phyloP scores from a whole-genome alignment of 331 rosid genomes.

The Quercus tomentella region DNA sequence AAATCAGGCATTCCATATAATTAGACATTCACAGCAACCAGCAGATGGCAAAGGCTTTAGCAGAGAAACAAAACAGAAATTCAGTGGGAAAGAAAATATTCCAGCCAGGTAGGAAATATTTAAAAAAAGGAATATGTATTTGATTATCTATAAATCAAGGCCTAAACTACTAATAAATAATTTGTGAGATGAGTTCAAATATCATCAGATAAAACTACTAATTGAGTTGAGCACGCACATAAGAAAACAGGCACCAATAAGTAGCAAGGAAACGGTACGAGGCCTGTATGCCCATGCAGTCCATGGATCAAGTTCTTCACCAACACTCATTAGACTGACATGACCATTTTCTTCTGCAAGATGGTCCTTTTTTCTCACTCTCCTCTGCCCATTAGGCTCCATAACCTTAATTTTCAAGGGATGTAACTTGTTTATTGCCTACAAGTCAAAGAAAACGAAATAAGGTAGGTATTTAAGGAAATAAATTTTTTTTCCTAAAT shows the following conservation, averaged over 20 bases:
- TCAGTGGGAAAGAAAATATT: background rate
- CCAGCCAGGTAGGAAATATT: background rate
- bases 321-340: conserved; percentile 20
- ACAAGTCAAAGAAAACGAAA: conserved; percentile 18
- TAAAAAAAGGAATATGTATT: background rate
- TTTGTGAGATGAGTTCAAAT: background rate
- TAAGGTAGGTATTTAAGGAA: background rate
- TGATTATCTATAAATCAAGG: background rate
- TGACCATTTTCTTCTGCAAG: conserved; percentile 35
- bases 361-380: conserved; percentile 26
- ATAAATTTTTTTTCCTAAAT: background rate
- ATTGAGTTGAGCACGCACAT: conserved; percentile 39
- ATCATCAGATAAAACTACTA: background rate
- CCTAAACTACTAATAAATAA: background rate
- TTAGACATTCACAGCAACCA: background rate
- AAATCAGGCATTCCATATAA: background rate
- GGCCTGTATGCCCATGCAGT: conserved; percentile 72
- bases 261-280: conserved; percentile 50
- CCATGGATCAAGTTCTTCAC: conserved; percentile 58
- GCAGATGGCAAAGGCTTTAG: background rate
- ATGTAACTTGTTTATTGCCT: conserved; percentile 25
- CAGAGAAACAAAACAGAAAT: conserved; percentile 8
- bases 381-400: conserved; percentile 43
- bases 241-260: conserved; percentile 53
- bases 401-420: conserved; percentile 22